Evolutionary conservation across 176 grass and related monocot species (phyloP), one percentile per base, ranked within the genome.

Genomic region (Bromus sterilis): DNA sequence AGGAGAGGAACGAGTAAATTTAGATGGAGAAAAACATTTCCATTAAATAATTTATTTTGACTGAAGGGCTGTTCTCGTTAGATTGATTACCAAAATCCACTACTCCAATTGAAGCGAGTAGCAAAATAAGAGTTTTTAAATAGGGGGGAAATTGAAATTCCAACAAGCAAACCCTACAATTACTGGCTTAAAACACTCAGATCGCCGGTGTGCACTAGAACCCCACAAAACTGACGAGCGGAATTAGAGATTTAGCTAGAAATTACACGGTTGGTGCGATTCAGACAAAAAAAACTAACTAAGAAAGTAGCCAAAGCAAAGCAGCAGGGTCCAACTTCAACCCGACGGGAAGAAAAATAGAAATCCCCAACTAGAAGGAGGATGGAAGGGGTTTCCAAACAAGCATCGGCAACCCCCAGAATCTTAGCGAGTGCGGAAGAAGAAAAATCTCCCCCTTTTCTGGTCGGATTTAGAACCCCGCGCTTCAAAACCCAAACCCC

Each of bases 401-500:
- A 67, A 86, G 11, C 70, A 67, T 66, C 60, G 37, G 44, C 44
- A 61, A 28, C 37, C 15, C 29, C 23, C 23, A 2, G 6, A 62
- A 77, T 25, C 39, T 15, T 15, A 69, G n/a, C 4, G 4, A 48
- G 1, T 8, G 37, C 56, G 24, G 5, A 18, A 82, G 72, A 32
- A 70, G 1, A 23, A 60, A 29, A 29, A 26, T 4, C 36, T 16
- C 49, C n/a, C 11, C 7, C 1, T 20, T 60, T 70, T 36, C n/a
- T 23, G 9, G 68, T 20, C 12, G 23, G 51, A 81, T 82, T 69
- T 37, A 13, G 10, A 35, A 29, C 20, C 58, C 21, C 35, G n/a
- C 12, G 23, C 36, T 41, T 69, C 23, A 25, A 67, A 86, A 75
- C 60, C 78, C 85, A 86, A 86, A 76, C 61, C 78, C 85, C 71